Percentiles rank a stretch among this genome's conserved stretches.
These are phyloP conservation scores for Phytophthora sp. DNA, from an alignment of 352 stramenopile genomes.

Conservation along the genomic window DNA sequence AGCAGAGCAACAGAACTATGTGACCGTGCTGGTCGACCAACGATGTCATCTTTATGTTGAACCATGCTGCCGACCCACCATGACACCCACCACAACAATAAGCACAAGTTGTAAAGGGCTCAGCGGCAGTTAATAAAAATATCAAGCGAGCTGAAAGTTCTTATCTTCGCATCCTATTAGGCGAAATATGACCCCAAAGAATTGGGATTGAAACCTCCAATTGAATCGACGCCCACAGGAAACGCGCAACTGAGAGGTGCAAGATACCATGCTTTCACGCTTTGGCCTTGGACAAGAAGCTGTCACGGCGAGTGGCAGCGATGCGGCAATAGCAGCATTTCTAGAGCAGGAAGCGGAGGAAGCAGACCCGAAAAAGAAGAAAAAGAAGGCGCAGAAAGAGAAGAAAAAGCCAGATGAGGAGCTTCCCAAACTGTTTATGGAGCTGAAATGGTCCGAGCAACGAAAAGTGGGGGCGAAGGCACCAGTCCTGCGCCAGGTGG, in stretches of 20 bases:
- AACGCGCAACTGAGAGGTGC: too few species aligned
- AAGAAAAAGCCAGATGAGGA: conserved; percentile 38
- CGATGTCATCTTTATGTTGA: too few species aligned
- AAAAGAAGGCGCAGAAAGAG: conserved; percentile 31
- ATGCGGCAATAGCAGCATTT: conserved; percentile 60
- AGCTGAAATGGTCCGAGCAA: conserved; percentile 70
- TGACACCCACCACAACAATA: too few species aligned
- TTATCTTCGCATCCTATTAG: too few species aligned
- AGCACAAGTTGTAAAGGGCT: too few species aligned
- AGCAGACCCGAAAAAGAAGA: conserved; percentile 45
- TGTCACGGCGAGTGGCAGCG: conserved; percentile 28
- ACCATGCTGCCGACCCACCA: too few species aligned
- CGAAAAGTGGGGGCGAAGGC: conserved; percentile 60
- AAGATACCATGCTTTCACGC: conserved; percentile 18
- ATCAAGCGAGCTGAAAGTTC: too few species aligned
- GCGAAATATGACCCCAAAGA: too few species aligned
- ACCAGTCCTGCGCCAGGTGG: conserved; percentile 72
- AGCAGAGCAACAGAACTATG: too few species aligned
- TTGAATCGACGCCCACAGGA: conserved; percentile 12
- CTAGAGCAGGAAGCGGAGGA: conserved; percentile 53
- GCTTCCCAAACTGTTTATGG: conserved; percentile 70
- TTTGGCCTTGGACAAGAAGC: conserved; percentile 18
- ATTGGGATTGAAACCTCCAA: conserved; percentile 10
- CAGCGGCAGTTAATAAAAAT: too few species aligned
- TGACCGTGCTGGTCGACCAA: too few species aligned